Evolutionary conservation across 768 basidiomycete species (phyloP).

Genomic region (Trametes gibbosa): DNA sequence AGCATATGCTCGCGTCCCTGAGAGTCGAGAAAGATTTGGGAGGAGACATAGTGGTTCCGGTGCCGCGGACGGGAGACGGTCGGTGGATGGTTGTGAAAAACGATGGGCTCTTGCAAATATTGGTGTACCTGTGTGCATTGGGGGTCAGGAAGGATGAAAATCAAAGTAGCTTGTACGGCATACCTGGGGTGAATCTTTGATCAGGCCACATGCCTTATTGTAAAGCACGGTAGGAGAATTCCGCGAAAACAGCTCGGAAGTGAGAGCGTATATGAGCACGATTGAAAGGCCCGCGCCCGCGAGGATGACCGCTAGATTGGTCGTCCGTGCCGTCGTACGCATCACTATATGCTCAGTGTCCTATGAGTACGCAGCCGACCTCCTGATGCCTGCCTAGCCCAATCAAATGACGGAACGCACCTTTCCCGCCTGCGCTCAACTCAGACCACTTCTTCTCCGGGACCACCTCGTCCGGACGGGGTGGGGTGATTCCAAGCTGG

Average conservation of each 20-base stretch:
- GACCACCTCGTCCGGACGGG: constrained; percentile 49
- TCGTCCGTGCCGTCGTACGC: constrained; percentile 48
- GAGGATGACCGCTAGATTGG: constrained; percentile 54
- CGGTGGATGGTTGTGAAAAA: constrained; percentile 82
- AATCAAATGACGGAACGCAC: constrained; percentile 34
- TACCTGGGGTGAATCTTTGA: constrained; percentile 46
- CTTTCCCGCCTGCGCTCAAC: constrained; percentile 72
- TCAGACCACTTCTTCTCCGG: constrained; percentile 77
- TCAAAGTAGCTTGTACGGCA: constrained; percentile 11
- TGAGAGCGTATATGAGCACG: constrained; percentile 73
- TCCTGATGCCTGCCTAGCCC: not conserved
- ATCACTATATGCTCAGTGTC: constrained; percentile 39
- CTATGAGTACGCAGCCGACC: not conserved
- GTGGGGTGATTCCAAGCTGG: constrained; percentile 64
- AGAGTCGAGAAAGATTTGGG: constrained; percentile 71
- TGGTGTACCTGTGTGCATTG: constrained; percentile 51
- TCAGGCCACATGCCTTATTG: constrained; percentile 51
- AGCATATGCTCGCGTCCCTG: constrained; percentile 80
- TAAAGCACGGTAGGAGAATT: constrained; percentile 86
- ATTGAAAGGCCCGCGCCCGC: constrained; percentile 80
- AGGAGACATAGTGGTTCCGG: constrained; percentile 77
- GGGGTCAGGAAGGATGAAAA: not conserved
- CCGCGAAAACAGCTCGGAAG: constrained; percentile 82
- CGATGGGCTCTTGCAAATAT: constrained; percentile 63
- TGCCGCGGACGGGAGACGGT: constrained; percentile 74